Base-by-base conservation (phyloP, 441 rosid species). In the Jatropha podagrica region DNA sequence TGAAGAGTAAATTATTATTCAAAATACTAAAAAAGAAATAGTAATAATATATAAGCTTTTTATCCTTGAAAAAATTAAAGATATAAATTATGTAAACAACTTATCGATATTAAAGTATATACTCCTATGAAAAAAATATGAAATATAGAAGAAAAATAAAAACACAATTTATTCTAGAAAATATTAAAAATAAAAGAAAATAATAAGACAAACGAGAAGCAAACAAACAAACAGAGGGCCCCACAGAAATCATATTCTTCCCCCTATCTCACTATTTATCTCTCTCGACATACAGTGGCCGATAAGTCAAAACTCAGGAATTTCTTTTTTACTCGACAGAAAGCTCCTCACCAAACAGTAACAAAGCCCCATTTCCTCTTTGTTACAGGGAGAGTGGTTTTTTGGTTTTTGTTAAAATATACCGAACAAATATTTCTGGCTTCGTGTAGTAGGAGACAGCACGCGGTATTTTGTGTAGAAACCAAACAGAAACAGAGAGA, bases 391-490 rank as follows among this genome's bases (percentile, higher is more conserved):
- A 20, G 27, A 73, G 61, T 37, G 60, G 46, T 20, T 6, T 73
- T 37, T 40, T 14, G 9, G 9, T 73, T 49, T 62, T 72, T 2
- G 5, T 68, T 27, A 46, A 5, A 66, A 23, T 12, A 48, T 26
- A 48, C 55, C 11, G 18, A 56, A 14, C 14, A 71, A 15, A 4
- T 10, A 14, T 49, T 72, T 48, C 38, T n/a, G 69, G 37, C 68
- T 73, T 37, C 23, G 23, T 27, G 32, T 41, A 51, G 60, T 55
- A 38, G 76, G 62, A 61, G 58, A 49, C 72, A 17, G 49, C 62
- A 49, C 49, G 38, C 37, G 76, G 38, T 65, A 52, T 74, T 74
- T 56, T 66, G 51, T 54, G 32, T 20, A 65, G 41, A 56, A 42
- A 8, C 56, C 52, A 17, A 52, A 32, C 32, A 32, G 32, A 32